Evolutionary conservation across 306 rosid genomes (phyloP), one percentile per base, ranked within the genome.

Genomic region (Casuarina cunninghamiana): DNA sequence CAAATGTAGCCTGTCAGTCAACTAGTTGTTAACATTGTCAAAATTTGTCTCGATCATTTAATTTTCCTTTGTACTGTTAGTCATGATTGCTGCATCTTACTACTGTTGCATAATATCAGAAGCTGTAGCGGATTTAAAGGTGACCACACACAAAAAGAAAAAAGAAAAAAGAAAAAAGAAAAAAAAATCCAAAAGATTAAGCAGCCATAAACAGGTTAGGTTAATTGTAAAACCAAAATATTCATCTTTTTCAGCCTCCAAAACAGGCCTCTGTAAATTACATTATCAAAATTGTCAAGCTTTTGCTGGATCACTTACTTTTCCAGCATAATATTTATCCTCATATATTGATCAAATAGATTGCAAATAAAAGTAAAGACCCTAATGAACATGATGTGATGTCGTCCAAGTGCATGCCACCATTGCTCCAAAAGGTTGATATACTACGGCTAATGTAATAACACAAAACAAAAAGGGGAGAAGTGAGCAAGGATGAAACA

Each of bases 181-280:
- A 9, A 46, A 8, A 46, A 46, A 46, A 2, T 46, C 50, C 11
- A 46, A 48, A 48, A 48, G 3, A 10, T 48, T 10, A 8, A 75
- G 53, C 72, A 1, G 46, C 38, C 42, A 41, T 9, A 60, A 60
- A 26, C 8, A 43, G 67, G 32, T 41, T 5, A 61, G 43, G 35
- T 73, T 15, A 51, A 11, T 17, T 51, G 38, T 35, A 75, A 39
- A 42, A 53, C n/a, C 5, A 37, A 73, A 61, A 50, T 45, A 5
- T 35, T 46, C 71, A 75, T 73, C 11, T 70, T 79, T 70, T 58
- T 67, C 63, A 71, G 66, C 74, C 15, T 65, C 67, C 11, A 77
- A 49, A 53, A 70, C 60, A 46, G 46, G 15, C 77, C 66, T 50
- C 53, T 61, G 67, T 46, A 71, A 79, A 71, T 38, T 72, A 13